Percentiles rank a stretch among this genome's conserved stretches.
Conservation (phyloP, 176 grass and related monocot genomes). For the Chrysopogon serrulatus region DNA sequence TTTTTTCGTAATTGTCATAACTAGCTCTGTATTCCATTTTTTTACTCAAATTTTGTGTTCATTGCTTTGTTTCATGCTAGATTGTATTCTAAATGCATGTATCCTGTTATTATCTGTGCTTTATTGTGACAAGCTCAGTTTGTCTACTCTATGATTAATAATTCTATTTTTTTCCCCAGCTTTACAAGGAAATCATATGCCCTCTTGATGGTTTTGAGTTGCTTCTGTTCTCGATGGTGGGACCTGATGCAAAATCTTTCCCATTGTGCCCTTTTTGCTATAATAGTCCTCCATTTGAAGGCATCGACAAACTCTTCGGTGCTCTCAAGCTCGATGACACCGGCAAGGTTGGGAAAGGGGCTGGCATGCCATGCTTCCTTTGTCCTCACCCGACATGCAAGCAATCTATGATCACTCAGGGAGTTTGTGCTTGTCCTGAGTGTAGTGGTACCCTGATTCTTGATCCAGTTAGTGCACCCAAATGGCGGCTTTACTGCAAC, state of each 20-base stretch:
- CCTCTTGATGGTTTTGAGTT: conserved; percentile 94
- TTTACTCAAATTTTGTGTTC: not conserved
- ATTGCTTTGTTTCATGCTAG: not conserved
- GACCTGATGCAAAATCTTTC: conserved; percentile 82
- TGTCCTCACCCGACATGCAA: conserved; percentile 88
- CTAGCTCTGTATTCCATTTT: not conserved
- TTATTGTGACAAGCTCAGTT: conserved; percentile 9
- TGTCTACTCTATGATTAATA: conserved; percentile 4
- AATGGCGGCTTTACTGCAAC: conserved; percentile 95
- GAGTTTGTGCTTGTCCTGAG: conserved; percentile 94
- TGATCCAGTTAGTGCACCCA: conserved; percentile 89
- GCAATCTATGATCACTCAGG: conserved; percentile 90
- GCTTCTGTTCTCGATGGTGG: conserved; percentile 78
- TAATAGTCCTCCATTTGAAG: conserved; percentile 89
- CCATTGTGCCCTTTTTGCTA: conserved; percentile 94
- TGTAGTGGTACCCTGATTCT: conserved; percentile 82
- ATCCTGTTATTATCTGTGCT: not conserved
- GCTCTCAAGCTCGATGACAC: conserved; percentile 58
- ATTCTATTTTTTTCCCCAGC: conserved; percentile 52
- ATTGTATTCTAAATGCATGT: not conserved
- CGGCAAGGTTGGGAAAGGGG: conserved; percentile 64
- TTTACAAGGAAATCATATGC: conserved; percentile 95
- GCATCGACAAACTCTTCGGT: conserved; percentile 84
- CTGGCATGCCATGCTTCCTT: conserved; percentile 95
- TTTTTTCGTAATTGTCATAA: not conserved